Conservation (phyloP, 306 rosid species). For the barrel medic (Medicago truncatula) region DNA sequence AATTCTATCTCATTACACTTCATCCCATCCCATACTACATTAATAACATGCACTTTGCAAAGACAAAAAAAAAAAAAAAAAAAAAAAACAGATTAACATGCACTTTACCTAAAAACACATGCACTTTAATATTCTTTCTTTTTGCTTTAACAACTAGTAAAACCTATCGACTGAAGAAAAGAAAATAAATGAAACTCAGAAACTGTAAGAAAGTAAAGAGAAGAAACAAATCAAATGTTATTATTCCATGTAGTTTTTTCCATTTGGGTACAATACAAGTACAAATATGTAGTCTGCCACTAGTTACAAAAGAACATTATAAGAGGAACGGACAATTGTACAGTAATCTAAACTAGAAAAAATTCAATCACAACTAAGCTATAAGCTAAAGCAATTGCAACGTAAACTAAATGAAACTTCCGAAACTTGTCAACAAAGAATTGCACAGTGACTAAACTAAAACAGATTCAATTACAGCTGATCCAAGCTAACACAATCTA, state of each 20-base stretch:
- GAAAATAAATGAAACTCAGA: background rate
- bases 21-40: background rate
- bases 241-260: background rate
- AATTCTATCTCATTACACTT: no score
- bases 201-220: background rate
- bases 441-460: no score
- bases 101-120: background rate
- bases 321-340: background rate
- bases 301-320: background rate
- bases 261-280: background rate
- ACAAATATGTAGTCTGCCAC: background rate
- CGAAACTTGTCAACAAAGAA: background rate
- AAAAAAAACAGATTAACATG: background rate
- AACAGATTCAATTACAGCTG: no score
- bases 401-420: background rate
- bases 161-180: background rate
- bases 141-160: background rate
- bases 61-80: no score
- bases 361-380: background rate
- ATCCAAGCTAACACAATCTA: no score
- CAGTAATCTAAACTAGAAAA: background rate
- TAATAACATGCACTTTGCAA: no score
- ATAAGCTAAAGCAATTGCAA: background rate
- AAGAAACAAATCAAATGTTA: background rate
- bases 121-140: background rate